Percentiles rank a stretch among this genome's conserved stretches.
phyloP scores from a whole-genome alignment of 108 stramenopile species.

The Pseudonitzschia multiseries region DNA sequence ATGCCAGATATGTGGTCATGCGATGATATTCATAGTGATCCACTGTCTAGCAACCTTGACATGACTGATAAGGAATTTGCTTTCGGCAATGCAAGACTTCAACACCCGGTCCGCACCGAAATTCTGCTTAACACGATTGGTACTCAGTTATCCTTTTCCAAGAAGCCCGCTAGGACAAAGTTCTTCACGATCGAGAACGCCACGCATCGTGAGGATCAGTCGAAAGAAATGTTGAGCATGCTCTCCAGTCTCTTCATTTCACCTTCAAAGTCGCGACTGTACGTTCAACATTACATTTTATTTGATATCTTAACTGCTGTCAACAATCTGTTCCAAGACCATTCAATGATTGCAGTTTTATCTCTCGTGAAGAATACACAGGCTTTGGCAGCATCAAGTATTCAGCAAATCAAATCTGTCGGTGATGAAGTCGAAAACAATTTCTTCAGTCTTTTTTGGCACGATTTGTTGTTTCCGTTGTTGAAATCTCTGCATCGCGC shows the following conservation, averaged over 20 bases:
- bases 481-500: constrained; percentile 35
- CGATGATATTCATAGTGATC: constrained; percentile 10
- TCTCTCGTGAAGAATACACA: constrained; percentile 7
- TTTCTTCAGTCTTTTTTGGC: constrained; percentile 3
- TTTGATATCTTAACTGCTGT: constrained; percentile 21
- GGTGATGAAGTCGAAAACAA: background rate
- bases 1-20: constrained; percentile 59
- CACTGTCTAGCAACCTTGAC: background rate
- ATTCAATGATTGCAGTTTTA: constrained; percentile 11
- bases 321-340: background rate
- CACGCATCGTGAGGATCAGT: constrained; percentile 54
- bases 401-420: constrained; percentile 2
- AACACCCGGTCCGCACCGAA: constrained; percentile 30
- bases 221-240: constrained; percentile 42
- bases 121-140: constrained; percentile 29
- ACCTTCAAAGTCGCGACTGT: constrained; percentile 4
- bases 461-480: constrained; percentile 42
- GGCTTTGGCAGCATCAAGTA: constrained; percentile 4
- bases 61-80: background rate
- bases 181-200: constrained; percentile 79
- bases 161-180: background rate
- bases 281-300: constrained; percentile 16
- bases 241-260: constrained; percentile 31
- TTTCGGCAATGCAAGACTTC: constrained; percentile 23
- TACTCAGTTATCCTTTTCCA: constrained; percentile 18